Conservation (phyloP, 2,329 filamentous ascomycete genomes). For the Rhexocercosporidium sp. region DNA sequence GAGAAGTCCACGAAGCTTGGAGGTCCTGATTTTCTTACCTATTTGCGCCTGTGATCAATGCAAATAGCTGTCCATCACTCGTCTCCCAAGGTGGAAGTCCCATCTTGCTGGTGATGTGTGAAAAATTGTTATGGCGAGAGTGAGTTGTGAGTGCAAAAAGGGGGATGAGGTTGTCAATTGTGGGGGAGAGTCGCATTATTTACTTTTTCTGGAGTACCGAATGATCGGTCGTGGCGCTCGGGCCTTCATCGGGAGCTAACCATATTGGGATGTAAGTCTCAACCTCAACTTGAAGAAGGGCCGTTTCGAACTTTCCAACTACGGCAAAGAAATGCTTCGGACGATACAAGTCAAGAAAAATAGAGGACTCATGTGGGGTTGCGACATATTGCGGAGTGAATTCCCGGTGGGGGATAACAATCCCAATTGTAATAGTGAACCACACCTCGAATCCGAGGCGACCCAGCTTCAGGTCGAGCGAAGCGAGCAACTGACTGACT, state of each 20-base stretch:
- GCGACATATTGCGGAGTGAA: no score
- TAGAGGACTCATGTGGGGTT: no score
- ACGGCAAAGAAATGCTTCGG: background rate
- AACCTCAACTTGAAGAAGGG: slow-evolving; percentile 1
- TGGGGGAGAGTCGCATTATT: background rate
- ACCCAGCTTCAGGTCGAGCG: no score
- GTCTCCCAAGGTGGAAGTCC: slow-evolving; percentile 43
- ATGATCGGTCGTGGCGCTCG: background rate
- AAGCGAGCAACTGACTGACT: no score
- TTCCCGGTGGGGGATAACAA: no score
- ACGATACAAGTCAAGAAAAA: no score
- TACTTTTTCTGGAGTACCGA: slow-evolving; percentile 9
- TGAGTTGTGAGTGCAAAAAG: background rate
- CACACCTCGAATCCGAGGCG: no score
- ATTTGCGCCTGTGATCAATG: slow-evolving; percentile 85
- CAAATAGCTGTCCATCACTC: slow-evolving; percentile 56
- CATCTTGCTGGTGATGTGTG: slow-evolving; percentile 30
- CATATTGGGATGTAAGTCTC: background rate
- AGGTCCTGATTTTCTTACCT: slow-evolving; percentile 59
- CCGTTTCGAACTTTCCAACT: background rate
- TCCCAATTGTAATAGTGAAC: no score
- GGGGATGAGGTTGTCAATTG: background rate
- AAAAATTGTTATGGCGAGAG: background rate
- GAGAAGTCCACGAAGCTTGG: background rate
- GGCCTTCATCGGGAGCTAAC: background rate